Conservation (phyloP, 345 rosid genomes). For the Gossypium australe region DNA sequence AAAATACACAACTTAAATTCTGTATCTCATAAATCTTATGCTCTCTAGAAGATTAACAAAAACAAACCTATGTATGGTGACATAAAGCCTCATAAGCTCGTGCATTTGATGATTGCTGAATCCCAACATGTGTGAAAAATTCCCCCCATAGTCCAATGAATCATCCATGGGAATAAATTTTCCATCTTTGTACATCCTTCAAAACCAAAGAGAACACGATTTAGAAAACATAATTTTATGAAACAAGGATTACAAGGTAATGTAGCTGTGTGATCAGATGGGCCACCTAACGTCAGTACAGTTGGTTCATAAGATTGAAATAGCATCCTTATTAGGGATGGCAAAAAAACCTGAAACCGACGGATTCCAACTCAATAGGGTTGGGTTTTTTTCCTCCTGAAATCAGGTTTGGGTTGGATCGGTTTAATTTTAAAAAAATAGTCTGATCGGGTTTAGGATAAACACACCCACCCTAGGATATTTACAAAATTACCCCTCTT, state of each 20-base stretch:
- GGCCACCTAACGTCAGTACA: background rate
- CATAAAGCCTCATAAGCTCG: conserved; percentile 77
- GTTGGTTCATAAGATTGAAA: too few relatives aligned
- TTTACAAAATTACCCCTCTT: too few relatives aligned
- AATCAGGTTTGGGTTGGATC: too few relatives aligned
- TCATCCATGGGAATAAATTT: conserved; percentile 58
- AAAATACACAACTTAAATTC: background rate
- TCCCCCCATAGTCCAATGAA: conserved; percentile 90
- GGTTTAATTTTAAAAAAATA: too few relatives aligned
- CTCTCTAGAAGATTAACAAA: conserved; percentile 11
- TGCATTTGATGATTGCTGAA: conserved; percentile 78
- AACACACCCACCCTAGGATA: too few relatives aligned
- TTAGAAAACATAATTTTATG: background rate
- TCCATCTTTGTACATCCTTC: conserved; percentile 83
- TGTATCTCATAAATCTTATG: background rate
- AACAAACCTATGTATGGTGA: conserved; percentile 84
- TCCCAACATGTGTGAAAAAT: conserved; percentile 89
- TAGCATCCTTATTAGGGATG: too few relatives aligned
- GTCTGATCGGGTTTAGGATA: too few relatives aligned
- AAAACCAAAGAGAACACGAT: background rate
- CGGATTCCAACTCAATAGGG: too few relatives aligned
- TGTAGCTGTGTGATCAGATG: too few relatives aligned
- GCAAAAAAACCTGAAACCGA: too few relatives aligned
- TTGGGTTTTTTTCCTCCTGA: too few relatives aligned
- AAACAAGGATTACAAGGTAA: background rate